Evolutionary conservation across 345 rosid species (phyloP).

Genomic region (Isatis tinctoria): DNA sequence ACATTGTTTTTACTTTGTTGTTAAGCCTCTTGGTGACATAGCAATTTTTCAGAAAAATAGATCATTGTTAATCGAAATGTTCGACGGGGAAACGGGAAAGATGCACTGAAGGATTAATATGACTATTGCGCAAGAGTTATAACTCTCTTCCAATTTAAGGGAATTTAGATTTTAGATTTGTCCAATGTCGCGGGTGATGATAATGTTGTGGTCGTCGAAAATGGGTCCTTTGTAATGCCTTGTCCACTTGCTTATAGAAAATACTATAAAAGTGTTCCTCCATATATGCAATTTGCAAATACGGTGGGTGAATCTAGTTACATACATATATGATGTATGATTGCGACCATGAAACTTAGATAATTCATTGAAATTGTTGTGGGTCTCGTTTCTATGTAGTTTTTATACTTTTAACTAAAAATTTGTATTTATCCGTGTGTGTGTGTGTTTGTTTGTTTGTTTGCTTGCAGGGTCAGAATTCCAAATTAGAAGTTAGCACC

Average conservation of each 20-base stretch:
- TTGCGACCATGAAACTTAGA: neutral
- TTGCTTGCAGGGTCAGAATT: neutral
- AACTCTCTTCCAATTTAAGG: too few species aligned
- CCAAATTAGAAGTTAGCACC: neutral
- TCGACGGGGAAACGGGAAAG: too few species aligned
- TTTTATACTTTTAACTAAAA: too few species aligned
- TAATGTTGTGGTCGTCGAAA: neutral
- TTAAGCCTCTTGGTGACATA: neutral
- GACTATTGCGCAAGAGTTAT: neutral
- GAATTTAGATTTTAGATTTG: neutral
- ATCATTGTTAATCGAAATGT: too few species aligned
- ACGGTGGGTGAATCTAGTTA: neutral
- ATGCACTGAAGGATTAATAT: too few species aligned
- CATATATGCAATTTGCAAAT: neutral
- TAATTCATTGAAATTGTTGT: too few species aligned
- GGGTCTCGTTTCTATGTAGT: too few species aligned
- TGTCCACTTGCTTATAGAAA: neutral
- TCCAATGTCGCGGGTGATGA: too few species aligned
- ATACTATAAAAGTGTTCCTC: neutral
- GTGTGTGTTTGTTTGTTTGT: neutral
- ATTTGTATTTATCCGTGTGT: neutral
- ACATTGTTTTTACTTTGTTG: neutral
- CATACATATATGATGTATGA: neutral
- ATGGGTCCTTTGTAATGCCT: neutral
- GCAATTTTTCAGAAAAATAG: too few species aligned